phyloP scores from a whole-genome alignment of 768 basidiomycete genomes.

The Mycena kentingensis region DNA sequence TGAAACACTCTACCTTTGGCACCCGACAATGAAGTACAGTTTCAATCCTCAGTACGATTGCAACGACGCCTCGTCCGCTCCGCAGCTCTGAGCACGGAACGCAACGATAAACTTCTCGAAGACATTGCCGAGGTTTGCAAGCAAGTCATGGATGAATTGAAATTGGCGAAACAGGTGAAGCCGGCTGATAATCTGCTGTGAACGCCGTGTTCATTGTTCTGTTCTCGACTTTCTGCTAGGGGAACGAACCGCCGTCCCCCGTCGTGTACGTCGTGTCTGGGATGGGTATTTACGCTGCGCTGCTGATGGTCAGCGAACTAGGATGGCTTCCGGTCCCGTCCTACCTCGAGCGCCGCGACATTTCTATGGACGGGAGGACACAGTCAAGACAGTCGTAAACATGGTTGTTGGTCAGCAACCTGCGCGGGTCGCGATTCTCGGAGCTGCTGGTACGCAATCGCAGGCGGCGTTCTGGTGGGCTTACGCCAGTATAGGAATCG shows the following conservation, averaged over 20 bases:
- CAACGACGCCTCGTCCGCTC: slow-evolving; percentile 12
- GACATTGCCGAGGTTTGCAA: slow-evolving; percentile 23
- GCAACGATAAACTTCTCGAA: slow-evolving; percentile 19
- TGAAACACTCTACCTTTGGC: not conserved
- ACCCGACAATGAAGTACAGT: slow-evolving; percentile 5
- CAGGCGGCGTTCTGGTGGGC: not conserved
- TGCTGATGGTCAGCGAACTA: slow-evolving; percentile 5
- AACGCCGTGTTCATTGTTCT: not conserved
- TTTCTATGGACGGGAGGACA: slow-evolving; percentile 19
- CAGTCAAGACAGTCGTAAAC: slow-evolving; percentile 9
- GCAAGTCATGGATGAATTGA: slow-evolving; percentile 20
- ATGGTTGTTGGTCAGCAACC: slow-evolving; percentile 9
- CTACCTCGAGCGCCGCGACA: slow-evolving; percentile 18
- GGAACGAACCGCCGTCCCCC: not conserved
- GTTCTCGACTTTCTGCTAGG: slow-evolving; percentile 1
- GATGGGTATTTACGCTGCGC: not conserved
- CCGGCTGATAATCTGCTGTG: not conserved
- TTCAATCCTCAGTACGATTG: slow-evolving; percentile 14
- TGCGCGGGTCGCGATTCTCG: slow-evolving; percentile 21
- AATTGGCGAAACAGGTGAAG: slow-evolving; percentile 18
- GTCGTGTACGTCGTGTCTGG: slow-evolving; percentile 11
- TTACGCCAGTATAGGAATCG: slow-evolving; percentile 11
- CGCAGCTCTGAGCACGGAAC: slow-evolving; percentile 13
- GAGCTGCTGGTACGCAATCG: slow-evolving; percentile 15
- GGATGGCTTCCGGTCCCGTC: slow-evolving; percentile 12